These are phyloP conservation scores for Boechera retrofracta DNA, from an alignment of 345 rosid species.

Conservation along the genomic window DNA sequence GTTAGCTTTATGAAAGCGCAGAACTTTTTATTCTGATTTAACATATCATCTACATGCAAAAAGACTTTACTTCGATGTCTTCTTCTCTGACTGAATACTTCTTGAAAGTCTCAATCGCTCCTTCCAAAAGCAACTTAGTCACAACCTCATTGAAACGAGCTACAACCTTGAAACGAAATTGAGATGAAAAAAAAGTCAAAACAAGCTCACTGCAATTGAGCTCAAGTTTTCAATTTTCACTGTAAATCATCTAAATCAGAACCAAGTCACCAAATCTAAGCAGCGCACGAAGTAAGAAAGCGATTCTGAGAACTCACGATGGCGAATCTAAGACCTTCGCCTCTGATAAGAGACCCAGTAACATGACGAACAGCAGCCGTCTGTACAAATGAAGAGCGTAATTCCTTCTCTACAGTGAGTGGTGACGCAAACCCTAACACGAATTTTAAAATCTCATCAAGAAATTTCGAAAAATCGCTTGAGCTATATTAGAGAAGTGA, in stretches of 20 bases:
- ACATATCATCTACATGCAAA: not conserved
- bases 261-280: not conserved
- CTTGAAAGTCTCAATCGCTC: constrained; percentile 84
- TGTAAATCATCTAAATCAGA: constrained; percentile 6
- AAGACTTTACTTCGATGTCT: constrained; percentile 65
- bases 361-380: constrained; percentile 68
- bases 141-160: constrained; percentile 95
- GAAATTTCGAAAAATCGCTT: not conserved
- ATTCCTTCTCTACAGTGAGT: constrained; percentile 45
- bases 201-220: not conserved
- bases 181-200: not conserved
- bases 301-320: constrained; percentile 54
- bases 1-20: constrained; percentile 27
- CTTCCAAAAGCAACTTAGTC: constrained; percentile 79
- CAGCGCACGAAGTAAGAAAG: not conserved
- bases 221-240: not conserved
- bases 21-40: not conserved
- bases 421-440: constrained; percentile 45
- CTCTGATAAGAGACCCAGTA: constrained; percentile 65
- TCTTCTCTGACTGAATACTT: constrained; percentile 84
- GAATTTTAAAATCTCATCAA: not conserved
- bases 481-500: not conserved
- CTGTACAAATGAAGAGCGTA: constrained; percentile 48
- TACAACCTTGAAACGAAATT: constrained; percentile 61
- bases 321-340: constrained; percentile 87